These are phyloP conservation scores for Colletotrichum sp. DNA, from an alignment of 2,329 filamentous ascomycete genomes.

Conservation along the genomic window DNA sequence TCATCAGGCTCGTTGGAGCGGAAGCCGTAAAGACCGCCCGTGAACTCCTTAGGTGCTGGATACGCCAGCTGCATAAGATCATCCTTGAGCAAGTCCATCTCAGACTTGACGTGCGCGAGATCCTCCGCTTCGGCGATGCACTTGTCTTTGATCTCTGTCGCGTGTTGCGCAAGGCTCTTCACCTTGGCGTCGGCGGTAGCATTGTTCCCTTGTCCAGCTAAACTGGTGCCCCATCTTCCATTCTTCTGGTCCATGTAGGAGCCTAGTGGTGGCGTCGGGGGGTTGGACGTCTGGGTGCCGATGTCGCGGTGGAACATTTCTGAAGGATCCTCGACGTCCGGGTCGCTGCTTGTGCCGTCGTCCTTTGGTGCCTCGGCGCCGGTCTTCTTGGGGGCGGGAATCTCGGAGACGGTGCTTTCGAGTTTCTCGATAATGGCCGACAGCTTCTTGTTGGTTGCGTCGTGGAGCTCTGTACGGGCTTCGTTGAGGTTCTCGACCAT, in stretches of 20 bases:
- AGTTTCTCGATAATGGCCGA: constrained; percentile 53
- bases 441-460: constrained; percentile 50
- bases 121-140: constrained; percentile 50
- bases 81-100: constrained; percentile 64
- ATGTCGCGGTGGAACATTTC: constrained; percentile 84
- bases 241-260: neutral
- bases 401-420: constrained; percentile 63
- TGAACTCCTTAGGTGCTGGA: constrained; percentile 42
- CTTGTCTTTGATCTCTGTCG: constrained; percentile 48
- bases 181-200: constrained; percentile 43
- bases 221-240: neutral
- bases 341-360: constrained; percentile 33
- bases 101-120: constrained; percentile 54
- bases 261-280: constrained; percentile 19
- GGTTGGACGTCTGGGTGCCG: constrained; percentile 73
- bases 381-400: constrained; percentile 55
- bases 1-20: constrained; percentile 64
- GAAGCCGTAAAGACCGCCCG: constrained; percentile 44
- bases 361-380: constrained; percentile 11
- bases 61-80: constrained; percentile 69
- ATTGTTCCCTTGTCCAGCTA: neutral
- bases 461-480: constrained; percentile 58
- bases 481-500: constrained; percentile 59
- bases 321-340: constrained; percentile 67
- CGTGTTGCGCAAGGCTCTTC: constrained; percentile 42